These are phyloP conservation scores for Salvia hispanica DNA, from an alignment of 257 asterid genomes.

Conservation along the genomic window DNA sequence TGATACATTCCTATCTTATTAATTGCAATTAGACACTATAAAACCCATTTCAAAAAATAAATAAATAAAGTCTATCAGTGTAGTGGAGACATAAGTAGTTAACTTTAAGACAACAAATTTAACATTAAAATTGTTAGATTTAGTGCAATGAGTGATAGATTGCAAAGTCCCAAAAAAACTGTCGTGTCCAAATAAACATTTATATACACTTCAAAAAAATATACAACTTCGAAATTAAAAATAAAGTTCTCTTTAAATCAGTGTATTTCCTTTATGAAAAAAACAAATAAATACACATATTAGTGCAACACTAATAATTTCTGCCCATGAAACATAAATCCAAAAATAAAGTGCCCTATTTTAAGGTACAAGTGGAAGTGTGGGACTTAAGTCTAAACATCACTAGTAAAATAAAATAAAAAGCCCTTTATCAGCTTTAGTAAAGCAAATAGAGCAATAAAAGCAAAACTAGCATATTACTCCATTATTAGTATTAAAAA, in stretches of 20 bases:
- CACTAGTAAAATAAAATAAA: constrained; percentile 24
- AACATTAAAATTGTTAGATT: not conserved
- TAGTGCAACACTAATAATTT: constrained; percentile 24
- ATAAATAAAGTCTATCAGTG: not conserved
- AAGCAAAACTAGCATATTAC: constrained; percentile 1
- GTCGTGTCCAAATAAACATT: not conserved
- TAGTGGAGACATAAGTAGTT: not conserved
- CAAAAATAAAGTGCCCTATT: constrained; percentile 27
- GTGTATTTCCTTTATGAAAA: not conserved
- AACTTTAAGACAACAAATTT: not conserved
- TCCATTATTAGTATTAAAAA: not conserved
- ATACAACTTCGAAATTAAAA: not conserved
- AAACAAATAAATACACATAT: not conserved
- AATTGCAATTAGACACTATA: no score
- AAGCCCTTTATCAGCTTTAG: constrained; percentile 37
- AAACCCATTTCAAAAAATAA: not conserved
- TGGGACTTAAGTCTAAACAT: constrained; percentile 31
- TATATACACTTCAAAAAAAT: not conserved
- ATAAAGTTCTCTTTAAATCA: not conserved
- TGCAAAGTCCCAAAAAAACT: not conserved
- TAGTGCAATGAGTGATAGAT: not conserved
- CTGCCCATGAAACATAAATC: constrained; percentile 22
- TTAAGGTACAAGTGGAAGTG: constrained; percentile 27
- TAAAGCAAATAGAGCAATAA: constrained; percentile 29
- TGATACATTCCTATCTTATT: no score